Base-by-base conservation (phyloP, 1,284 basidiomycete genomes). In the Bjerkandera adusta region DNA sequence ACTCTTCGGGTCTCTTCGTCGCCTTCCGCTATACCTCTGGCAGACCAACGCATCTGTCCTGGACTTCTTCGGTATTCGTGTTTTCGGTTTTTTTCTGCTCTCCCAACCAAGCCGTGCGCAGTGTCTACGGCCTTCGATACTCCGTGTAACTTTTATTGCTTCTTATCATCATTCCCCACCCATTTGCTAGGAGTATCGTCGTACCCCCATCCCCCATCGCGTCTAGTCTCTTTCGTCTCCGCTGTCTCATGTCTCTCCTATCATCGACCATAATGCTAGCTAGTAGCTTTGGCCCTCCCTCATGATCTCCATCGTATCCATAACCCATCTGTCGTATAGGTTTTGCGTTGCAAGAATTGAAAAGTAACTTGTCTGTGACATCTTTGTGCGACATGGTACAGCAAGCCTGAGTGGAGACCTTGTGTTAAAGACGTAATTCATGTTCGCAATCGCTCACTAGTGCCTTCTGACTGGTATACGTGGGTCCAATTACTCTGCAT, bases 121-220 rank as follows among this genome's bases (percentile, higher is more conserved):
- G 26, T 58, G 50, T 48, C 37, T 43, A 51, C 48, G 66, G 60
- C 66, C 72, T 75, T 77, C 73, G 70, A 49, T 76, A 68, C 64
- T 72, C 68, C 60, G 54, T 73, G 65, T 71, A 70, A 33, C n/a
- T 59, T 29, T 50, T 49, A 54, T 48, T 51, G 36, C 51, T 50
- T 43, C 59, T n/a, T n/a, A 59, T 52, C 61, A 59, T 48, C 56
- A 56, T 60, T 55, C 54, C 61, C 63, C 60, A 57, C 53, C 62
- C 72, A 73, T 56, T 77, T 71, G 71, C 60, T 53, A 63, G 66
- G 73, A 72, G 72, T 67, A 73, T 64, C 67, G 74, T 75, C 72
- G 71, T 68, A 72, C 53, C 64, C 68, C 70, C 68, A 53, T 46
- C 42, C 49, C 47, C 51, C 55, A 53, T 27, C 18, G 36, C 44